Conservation (phyloP, 768 basidiomycete genomes). For the Mycena polygramma region DNA sequence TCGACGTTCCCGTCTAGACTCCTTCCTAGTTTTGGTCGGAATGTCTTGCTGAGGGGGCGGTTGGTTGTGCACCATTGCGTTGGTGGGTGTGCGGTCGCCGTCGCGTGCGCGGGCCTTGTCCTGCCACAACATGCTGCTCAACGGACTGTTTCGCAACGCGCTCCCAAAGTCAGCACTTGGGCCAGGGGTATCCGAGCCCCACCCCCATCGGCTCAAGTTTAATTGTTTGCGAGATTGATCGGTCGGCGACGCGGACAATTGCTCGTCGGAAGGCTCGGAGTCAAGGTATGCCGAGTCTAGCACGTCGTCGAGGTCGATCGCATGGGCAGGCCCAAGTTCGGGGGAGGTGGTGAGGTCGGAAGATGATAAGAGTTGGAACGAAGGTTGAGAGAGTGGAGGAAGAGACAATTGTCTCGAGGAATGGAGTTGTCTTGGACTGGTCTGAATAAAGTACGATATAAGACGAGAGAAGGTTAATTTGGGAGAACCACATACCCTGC, state of each 20-base stretch:
- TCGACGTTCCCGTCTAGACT: constrained; percentile 77
- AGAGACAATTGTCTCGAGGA: constrained; percentile 46
- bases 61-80: constrained; percentile 47
- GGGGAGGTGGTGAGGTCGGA: constrained; percentile 53
- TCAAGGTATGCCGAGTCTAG: constrained; percentile 81
- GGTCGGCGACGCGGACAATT: constrained; percentile 44
- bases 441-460: constrained; percentile 34
- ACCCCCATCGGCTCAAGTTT: constrained; percentile 76
- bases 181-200: constrained; percentile 52
- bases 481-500: constrained; percentile 46
- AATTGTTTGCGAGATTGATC: constrained; percentile 54
- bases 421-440: constrained; percentile 47
- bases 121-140: constrained; percentile 70
- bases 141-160: constrained; percentile 67
- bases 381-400: constrained; percentile 44
- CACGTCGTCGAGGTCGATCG: constrained; percentile 81
- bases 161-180: constrained; percentile 59
- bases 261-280: constrained; percentile 60
- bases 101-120: constrained; percentile 55
- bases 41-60: constrained; percentile 52
- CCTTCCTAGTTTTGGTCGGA: constrained; percentile 70
- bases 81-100: constrained; percentile 69
- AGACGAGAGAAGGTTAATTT: constrained; percentile 30
- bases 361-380: constrained; percentile 50
- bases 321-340: constrained; percentile 57